Conservation (phyloP, 2,329 filamentous ascomycete genomes). For the Verticillium klebahnii region DNA sequence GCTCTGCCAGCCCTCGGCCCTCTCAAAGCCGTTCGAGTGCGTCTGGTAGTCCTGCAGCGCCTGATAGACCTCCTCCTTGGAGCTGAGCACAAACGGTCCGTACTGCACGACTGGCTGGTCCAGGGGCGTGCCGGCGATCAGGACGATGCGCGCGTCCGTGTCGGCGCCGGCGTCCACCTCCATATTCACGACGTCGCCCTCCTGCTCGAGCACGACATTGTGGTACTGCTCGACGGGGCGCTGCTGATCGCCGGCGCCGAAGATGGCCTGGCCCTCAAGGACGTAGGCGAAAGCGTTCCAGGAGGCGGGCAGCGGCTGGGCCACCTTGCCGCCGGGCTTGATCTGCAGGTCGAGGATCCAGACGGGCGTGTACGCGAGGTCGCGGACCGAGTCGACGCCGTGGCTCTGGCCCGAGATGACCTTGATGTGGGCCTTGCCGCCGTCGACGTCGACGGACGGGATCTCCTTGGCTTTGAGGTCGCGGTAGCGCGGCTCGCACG, state of each 20-base stretch:
- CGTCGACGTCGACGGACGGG: slow-evolving; percentile 66
- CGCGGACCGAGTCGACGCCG: slow-evolving; percentile 80
- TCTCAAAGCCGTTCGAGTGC: slow-evolving; percentile 73
- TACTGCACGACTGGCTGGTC: slow-evolving; percentile 81
- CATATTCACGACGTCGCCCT: slow-evolving; percentile 71
- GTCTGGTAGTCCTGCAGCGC: slow-evolving; percentile 73
- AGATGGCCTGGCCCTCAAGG: slow-evolving; percentile 66
- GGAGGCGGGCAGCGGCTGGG: slow-evolving; percentile 68
- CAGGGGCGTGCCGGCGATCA: slow-evolving; percentile 74
- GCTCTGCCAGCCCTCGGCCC: slow-evolving; percentile 73
- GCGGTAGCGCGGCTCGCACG: slow-evolving; percentile 86
- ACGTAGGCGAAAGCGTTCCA: slow-evolving; percentile 93
- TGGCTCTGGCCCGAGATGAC: slow-evolving; percentile 84
- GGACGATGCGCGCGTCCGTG: slow-evolving; percentile 55
- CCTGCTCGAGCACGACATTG: slow-evolving; percentile 82
- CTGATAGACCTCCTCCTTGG: slow-evolving; percentile 68
- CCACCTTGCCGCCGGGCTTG: slow-evolving; percentile 70
- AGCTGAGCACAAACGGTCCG: slow-evolving; percentile 76
- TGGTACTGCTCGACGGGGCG: slow-evolving; percentile 65
- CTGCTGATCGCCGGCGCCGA: slow-evolving; percentile 48
- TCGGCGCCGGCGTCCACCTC: slow-evolving; percentile 63
- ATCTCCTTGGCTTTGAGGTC: slow-evolving; percentile 79
- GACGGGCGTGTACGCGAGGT: slow-evolving; percentile 94
- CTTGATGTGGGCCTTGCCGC: slow-evolving; percentile 73
- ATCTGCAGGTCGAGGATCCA: slow-evolving; percentile 87